phyloP scores from a whole-genome alignment of 2,329 filamentous ascomycete genomes.

The Conoideocrella luteorostrata region DNA sequence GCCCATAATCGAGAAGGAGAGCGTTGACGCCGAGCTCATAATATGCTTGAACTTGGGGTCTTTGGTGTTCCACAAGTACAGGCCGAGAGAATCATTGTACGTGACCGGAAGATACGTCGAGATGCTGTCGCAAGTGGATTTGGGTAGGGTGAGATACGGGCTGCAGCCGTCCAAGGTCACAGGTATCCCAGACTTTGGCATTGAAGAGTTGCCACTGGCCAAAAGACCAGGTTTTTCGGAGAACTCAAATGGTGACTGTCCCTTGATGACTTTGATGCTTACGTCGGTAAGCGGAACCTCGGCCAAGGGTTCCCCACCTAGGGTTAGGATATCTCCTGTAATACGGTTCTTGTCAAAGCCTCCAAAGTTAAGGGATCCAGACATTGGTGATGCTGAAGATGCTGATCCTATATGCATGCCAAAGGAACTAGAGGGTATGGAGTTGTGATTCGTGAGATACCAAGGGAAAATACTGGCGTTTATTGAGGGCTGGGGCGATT shows the following conservation, averaged over 20 bases:
- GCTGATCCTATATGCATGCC: constrained; percentile 35
- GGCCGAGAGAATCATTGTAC: constrained; percentile 26
- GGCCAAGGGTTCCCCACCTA: constrained; percentile 4
- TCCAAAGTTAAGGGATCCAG: constrained; percentile 31
- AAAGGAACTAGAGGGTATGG: constrained; percentile 32
- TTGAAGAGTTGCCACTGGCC: constrained; percentile 16
- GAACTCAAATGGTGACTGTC: constrained; percentile 32
- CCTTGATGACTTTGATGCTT: constrained; percentile 31
- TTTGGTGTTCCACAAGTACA: constrained; percentile 35
- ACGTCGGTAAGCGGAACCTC: constrained; percentile 30
- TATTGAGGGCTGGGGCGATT: neutral
- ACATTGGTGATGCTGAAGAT: constrained; percentile 12
- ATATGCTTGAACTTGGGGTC: constrained; percentile 28
- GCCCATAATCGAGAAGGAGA: constrained; percentile 32
- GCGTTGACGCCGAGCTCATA: constrained; percentile 32
- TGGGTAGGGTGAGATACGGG: constrained; percentile 22
- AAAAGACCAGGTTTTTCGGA: constrained; percentile 20
- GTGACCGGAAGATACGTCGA: constrained; percentile 29
- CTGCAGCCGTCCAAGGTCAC: neutral
- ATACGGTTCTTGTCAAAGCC: constrained; percentile 36
- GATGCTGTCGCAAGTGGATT: constrained; percentile 33
- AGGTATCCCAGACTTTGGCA: neutral
- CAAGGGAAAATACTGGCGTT: constrained; percentile 20
- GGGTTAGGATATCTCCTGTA: constrained; percentile 23
- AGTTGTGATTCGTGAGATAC: constrained; percentile 16